phyloP scores from a whole-genome alignment of 2,329 filamentous ascomycete species.

The Coniochaeta pulveracea region DNA sequence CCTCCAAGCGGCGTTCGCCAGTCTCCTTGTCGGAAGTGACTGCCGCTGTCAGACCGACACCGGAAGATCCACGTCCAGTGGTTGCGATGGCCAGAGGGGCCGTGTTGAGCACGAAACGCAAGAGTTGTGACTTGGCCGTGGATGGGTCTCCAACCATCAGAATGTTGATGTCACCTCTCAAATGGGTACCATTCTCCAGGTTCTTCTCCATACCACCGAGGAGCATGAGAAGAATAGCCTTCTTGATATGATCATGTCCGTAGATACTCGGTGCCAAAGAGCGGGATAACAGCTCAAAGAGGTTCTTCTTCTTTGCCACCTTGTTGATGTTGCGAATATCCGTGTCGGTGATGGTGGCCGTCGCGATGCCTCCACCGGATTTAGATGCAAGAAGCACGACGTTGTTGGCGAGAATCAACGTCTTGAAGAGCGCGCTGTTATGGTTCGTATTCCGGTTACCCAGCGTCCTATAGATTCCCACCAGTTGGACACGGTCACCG shows the following conservation, averaged over 20 bases:
- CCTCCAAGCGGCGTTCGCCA: slow-evolving; percentile 85
- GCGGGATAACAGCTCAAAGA: slow-evolving; percentile 87
- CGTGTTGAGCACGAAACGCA: slow-evolving; percentile 94
- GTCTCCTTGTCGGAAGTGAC: slow-evolving; percentile 97
- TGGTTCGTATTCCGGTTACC: slow-evolving; percentile 88
- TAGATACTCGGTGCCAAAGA: slow-evolving; percentile 94
- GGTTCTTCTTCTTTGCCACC: slow-evolving; percentile 83
- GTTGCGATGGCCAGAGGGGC: slow-evolving; percentile 94
- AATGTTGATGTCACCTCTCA: slow-evolving; percentile 98
- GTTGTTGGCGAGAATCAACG: slow-evolving; percentile 87
- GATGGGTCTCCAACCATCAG: slow-evolving; percentile 98
- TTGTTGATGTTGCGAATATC: slow-evolving; percentile 99
- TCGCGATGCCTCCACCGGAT: slow-evolving; percentile 85
- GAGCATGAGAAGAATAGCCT: slow-evolving; percentile 90
- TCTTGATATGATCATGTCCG: slow-evolving; percentile 95
- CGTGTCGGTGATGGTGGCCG: slow-evolving; percentile 85
- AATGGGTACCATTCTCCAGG: slow-evolving; percentile 90
- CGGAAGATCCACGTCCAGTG: slow-evolving; percentile 90
- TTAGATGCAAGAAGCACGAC: slow-evolving; percentile 91
- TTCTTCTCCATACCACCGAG: slow-evolving; percentile 98
- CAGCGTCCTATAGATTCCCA: slow-evolving; percentile 90
- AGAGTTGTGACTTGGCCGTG: slow-evolving; percentile 94
- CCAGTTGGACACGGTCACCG: slow-evolving; percentile 88
- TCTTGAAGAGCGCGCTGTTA: slow-evolving; percentile 90
- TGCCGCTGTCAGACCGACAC: slow-evolving; percentile 92